These are phyloP conservation scores for Ceratobasidium sp. DNA, from an alignment of 1,284 basidiomycete species.

Conservation along the genomic window DNA sequence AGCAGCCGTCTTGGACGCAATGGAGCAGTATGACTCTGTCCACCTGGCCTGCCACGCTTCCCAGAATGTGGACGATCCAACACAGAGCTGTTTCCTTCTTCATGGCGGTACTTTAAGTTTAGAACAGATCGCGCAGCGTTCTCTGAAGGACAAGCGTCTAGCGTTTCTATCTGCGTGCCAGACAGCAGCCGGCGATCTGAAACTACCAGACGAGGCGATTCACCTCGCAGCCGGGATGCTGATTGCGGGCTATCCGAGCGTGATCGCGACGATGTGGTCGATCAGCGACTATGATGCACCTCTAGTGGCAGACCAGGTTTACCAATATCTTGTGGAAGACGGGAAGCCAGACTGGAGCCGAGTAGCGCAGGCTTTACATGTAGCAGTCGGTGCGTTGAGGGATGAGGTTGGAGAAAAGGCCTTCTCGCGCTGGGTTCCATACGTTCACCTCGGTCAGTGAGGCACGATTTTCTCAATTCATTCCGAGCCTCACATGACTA, in stretches of 20 bases:
- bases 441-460: neutral
- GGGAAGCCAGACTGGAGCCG: neutral
- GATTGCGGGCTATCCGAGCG: neutral
- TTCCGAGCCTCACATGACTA: no score
- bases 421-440: neutral
- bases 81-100: constrained; percentile 9
- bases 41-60: constrained; percentile 12
- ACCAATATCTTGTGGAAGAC: constrained; percentile 19
- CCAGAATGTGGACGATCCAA: neutral
- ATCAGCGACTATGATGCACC: constrained; percentile 6
- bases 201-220: constrained; percentile 17
- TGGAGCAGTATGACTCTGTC: neutral
- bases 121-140: neutral
- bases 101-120: neutral
- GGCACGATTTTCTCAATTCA: no score
- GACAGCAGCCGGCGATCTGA: neutral
- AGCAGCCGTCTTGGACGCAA: neutral
- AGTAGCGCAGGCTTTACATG: neutral
- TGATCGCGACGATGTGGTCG: neutral
- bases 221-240: constrained; percentile 24
- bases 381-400: neutral
- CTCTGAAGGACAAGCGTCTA: neutral
- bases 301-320: neutral
- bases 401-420: neutral
- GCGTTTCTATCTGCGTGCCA: constrained; percentile 31